Base-by-base conservation (phyloP, 2,329 filamentous ascomycete species). In the Exophiala sp. region DNA sequence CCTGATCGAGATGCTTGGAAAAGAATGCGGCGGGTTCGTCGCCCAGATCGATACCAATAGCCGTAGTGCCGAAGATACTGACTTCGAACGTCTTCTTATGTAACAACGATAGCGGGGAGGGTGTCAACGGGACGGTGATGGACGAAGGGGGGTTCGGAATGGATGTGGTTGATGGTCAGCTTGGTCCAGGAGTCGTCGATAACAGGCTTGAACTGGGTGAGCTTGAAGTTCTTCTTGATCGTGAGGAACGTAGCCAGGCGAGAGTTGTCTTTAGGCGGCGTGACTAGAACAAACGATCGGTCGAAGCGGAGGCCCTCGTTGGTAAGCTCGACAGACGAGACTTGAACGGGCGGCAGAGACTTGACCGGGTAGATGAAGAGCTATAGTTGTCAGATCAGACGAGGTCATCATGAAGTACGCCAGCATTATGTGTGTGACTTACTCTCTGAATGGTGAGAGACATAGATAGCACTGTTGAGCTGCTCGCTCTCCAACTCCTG, bases 361-460 rank as follows among this genome's bases (percentile, higher is more conserved):
- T 59, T 59, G 48, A 59, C 57, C 2, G 57, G 57, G 34, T 58
- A 59, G 46, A 59, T 57, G 42, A 59, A 59, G 16, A 59, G 46
- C 55, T 57, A 29, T n/a, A 52, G 35, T 18, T 42, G 34, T 37
- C 18, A 37, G 34, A 19, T 19, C 11, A n/a, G 29, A 32, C 14
- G 10, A 13, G 5, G 6, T 27, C 37, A 16, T 9, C 6, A n/a
- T n/a, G n/a, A n/a, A n/a, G n/a, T n/a, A n/a, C n/a, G n/a, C n/a
- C n/a, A n/a, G n/a, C n/a, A n/a, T n/a, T n/a, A n/a, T n/a, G n/a
- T n/a, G n/a, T 13, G 5, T 16, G 44, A 50, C 53, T 40, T 47
- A 56, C 53, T 45, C 53, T 44, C 32, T 54, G 48, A 9, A 57
- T 50, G 30, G 53, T 56, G 30, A 55, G 48, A 23, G 43, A 47